Evolutionary conservation across 129 eudicot genomes (phyloP).

Genomic region (Smallanthus sonchifolius): DNA sequence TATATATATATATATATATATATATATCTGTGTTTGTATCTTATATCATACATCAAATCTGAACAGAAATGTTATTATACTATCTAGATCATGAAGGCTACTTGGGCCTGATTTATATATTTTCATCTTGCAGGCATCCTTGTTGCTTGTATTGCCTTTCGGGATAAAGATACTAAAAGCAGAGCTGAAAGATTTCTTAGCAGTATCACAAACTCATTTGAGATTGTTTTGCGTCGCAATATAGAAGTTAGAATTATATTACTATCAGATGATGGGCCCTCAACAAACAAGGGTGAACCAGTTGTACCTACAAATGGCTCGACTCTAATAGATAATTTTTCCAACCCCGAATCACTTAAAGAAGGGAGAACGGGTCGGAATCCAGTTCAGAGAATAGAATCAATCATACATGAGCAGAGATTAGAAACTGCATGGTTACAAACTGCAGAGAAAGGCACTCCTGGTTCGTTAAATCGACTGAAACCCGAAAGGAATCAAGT

Average conservation of each 20-base stretch:
- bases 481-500: conserved; percentile 92
- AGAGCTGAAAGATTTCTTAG: conserved; percentile 87
- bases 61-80: background rate
- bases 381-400: conserved; percentile 86
- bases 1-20: too few species aligned
- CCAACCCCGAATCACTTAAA: background rate
- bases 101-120: background rate
- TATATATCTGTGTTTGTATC: background rate
- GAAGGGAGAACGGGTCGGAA: conserved; percentile 41
- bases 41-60: background rate
- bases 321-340: conserved; percentile 19
- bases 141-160: conserved; percentile 75
- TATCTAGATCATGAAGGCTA: background rate
- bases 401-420: conserved; percentile 86
- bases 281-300: background rate
- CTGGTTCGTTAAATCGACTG: conserved; percentile 60
- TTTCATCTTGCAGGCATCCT: conserved; percentile 52
- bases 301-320: conserved; percentile 12
- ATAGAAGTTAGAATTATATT: conserved; percentile 65
- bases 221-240: conserved; percentile 60
- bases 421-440: conserved; percentile 96
- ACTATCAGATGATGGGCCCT: conserved; percentile 38
- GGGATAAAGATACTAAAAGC: conserved; percentile 54
- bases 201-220: conserved; percentile 91
- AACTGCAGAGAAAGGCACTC: conserved; percentile 84